Evolutionary conservation across 1,139 yeast species (phyloP).

Genomic region (Debaryomyces coudertii): DNA sequence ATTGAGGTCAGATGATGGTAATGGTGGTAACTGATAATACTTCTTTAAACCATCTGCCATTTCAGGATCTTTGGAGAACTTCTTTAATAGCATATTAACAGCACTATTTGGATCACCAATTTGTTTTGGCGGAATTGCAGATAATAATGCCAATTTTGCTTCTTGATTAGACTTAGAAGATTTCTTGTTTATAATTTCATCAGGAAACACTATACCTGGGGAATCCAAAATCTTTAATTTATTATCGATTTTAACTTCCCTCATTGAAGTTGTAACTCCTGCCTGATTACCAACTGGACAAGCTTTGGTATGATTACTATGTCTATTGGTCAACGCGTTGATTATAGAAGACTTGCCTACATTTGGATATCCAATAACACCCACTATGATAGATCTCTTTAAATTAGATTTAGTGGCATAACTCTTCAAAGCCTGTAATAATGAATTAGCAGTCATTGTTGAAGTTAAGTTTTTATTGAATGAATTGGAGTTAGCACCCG

Average conservation of each 20-base stretch:
- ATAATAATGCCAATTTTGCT: constrained; percentile 83
- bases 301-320: constrained; percentile 66
- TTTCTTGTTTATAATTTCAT: constrained; percentile 48
- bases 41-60: constrained; percentile 77
- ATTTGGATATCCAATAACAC: constrained; percentile 96
- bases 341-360: constrained; percentile 93
- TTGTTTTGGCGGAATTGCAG: constrained; percentile 89
- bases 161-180: constrained; percentile 66
- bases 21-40: constrained; percentile 80
- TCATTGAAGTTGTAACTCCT: constrained; percentile 89
- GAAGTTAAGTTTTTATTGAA: constrained; percentile 80
- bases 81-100: constrained; percentile 72
- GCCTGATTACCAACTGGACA: constrained; percentile 99
- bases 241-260: constrained; percentile 91
- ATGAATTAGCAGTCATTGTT: constrained; percentile 69
- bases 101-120: constrained; percentile 86
- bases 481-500: constrained; percentile 60
- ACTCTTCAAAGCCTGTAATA: constrained; percentile 80
- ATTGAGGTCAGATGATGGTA: constrained; percentile 64
- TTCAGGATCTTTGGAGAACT: constrained; percentile 68
- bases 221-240: constrained; percentile 89
- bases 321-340: constrained; percentile 84
- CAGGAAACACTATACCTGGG: constrained; percentile 97
- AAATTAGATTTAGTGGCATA: constrained; percentile 83
- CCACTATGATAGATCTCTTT: constrained; percentile 91